Conservation (phyloP, 108 stramenopile genomes). For the Cafeteria roenbergensis region DNA sequence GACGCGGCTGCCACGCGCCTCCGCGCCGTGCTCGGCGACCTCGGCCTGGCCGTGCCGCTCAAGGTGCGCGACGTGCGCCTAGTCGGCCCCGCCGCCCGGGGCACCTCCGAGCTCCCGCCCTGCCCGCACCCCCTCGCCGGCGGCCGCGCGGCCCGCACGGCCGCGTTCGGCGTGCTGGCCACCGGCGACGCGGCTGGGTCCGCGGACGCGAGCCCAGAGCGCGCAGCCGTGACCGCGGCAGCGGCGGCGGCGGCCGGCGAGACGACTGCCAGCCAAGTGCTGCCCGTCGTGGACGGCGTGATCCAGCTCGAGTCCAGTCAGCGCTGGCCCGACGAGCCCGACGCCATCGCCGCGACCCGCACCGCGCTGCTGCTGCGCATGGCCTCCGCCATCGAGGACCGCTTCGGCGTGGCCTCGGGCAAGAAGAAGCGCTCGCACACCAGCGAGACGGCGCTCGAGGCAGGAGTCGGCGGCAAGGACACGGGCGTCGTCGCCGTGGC, state of each 20-base stretch:
- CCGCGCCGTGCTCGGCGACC: neutral
- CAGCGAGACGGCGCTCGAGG: too few relatives aligned
- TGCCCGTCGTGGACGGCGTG: neutral
- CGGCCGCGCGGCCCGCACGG: neutral
- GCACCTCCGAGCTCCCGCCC: neutral
- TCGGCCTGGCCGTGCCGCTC: neutral
- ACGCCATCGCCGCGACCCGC: neutral
- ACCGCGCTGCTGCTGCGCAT: slow-evolving; percentile 1
- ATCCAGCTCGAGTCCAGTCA: neutral
- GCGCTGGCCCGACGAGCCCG: slow-evolving; percentile 8
- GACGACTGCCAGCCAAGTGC: neutral
- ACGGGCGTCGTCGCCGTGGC: neutral
- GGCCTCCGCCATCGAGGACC: neutral
- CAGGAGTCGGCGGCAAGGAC: neutral
- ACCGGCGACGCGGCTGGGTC: too few relatives aligned
- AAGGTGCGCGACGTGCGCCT: neutral
- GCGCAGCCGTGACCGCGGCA: neutral
- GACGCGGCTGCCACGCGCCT: neutral
- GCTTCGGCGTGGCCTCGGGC: neutral
- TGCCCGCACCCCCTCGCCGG: slow-evolving; percentile 8
- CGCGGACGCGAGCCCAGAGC: too few relatives aligned
- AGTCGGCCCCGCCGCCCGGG: neutral
- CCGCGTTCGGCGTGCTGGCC: neutral
- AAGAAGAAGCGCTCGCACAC: neutral
- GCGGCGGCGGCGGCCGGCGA: too few relatives aligned